Conservation (phyloP, 805 yeast species). For the Teunomyces kruisii region DNA sequence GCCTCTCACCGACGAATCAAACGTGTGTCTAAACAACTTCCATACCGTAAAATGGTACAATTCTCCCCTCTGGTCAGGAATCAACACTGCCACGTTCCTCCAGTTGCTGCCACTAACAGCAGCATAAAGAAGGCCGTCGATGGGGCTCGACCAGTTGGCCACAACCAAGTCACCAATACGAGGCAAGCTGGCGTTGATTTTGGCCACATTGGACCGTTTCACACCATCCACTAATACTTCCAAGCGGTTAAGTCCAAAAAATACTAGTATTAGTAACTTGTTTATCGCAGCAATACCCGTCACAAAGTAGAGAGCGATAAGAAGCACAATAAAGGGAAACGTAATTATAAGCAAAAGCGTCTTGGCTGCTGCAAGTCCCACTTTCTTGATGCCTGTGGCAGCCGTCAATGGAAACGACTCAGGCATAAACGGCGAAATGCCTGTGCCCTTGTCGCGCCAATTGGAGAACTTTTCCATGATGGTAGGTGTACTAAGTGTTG, state of each 20-base stretch:
- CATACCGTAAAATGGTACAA: constrained; percentile 25
- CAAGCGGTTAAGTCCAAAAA: constrained; percentile 37
- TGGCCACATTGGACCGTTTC: constrained; percentile 39
- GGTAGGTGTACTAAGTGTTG: not conserved
- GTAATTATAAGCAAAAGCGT: constrained; percentile 21
- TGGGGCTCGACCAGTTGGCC: constrained; percentile 59
- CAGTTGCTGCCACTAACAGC: constrained; percentile 23
- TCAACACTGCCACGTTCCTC: constrained; percentile 27
- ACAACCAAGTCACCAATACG: constrained; percentile 48
- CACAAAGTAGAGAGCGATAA: constrained; percentile 22
- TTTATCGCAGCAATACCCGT: constrained; percentile 19
- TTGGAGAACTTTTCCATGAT: constrained; percentile 75
- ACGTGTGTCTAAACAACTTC: constrained; percentile 27
- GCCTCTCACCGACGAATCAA: constrained; percentile 10
- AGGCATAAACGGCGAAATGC: constrained; percentile 89
- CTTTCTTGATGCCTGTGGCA: constrained; percentile 4
- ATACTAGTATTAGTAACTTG: constrained; percentile 18
- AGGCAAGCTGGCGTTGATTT: constrained; percentile 35
- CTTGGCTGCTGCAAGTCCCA: constrained; percentile 8
- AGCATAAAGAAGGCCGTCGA: constrained; percentile 46
- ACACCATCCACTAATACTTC: constrained; percentile 51
- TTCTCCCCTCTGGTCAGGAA: constrained; percentile 40
- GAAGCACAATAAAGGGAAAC: constrained; percentile 26
- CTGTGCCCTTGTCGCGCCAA: constrained; percentile 89
- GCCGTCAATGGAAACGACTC: constrained; percentile 22